Base-by-base conservation (phyloP, 2,329 filamentous ascomycete species). In the Monilinia fructicola region DNA sequence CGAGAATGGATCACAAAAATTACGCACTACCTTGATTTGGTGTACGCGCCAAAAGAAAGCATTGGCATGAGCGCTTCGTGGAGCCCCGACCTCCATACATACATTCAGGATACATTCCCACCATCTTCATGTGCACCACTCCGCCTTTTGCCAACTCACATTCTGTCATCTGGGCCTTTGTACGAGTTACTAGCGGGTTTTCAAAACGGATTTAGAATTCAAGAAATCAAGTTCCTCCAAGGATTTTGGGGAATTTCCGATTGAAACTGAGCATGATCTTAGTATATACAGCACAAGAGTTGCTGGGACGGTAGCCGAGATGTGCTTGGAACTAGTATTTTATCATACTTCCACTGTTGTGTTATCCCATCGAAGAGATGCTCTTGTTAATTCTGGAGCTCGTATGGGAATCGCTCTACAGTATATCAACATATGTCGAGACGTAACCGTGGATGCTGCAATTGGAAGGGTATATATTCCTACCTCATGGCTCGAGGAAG, bases 401-500 rank as follows among this genome's bases (percentile, higher is more conserved):
- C 80, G 82, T 38, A 92, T 92, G 89, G 90, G 90, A 0, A 83
- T 89, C 44, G 89, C 90, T 1, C 78, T 92, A n/a, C 90, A 93
- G 73, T 91, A 89, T 71, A 85, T 91, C 72, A 93, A 92, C 73
- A 91, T 93, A 68, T 87, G 89, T 3, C 86, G 90, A 28, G 90
- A 93, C 72, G 87, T 92, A n/a, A 76, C 79, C 4, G 85, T 86
- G 3, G 90, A 92, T 71, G 87, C 90, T 0, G 77, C 79, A 18
- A 85, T 90, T 46, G 81, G 82, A 1, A 83, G 90, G 9, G 88
- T 91, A 9, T 93, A 93, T 74, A 77, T 92, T 5, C 90, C 90
- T 0, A 79, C 80, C 0, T 77, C 78, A 0, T 92, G 89, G 89
- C 78, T 92, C 1, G 79, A 81, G 50, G 83, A 86, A 63, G 82